A percentile compares a stretch with the other conserved stretches of the same genome.
Conservation (phyloP, 208 protist species). For the Vickermania spadyakhi region DNA sequence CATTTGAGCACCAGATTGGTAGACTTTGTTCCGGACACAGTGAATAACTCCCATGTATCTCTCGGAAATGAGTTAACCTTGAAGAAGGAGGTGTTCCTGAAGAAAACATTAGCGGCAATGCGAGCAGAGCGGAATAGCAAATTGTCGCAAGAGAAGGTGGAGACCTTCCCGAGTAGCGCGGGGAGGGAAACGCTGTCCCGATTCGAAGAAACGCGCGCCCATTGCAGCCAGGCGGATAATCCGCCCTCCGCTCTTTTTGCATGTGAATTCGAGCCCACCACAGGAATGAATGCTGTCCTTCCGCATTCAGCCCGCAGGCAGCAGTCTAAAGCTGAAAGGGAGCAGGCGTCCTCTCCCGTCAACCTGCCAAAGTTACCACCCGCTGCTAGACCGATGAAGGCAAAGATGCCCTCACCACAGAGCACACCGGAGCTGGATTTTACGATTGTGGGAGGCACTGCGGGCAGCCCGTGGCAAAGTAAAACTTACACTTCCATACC, state of each 20-base stretch:
- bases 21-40: background rate
- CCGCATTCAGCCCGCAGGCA: too few relatives aligned
- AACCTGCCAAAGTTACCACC: too few relatives aligned
- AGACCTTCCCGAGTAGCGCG: background rate
- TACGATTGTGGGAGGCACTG: background rate
- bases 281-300: too few relatives aligned
- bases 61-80: background rate
- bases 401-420: too few relatives aligned
- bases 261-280: background rate
- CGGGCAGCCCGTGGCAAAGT: background rate
- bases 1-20: background rate
- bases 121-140: background rate
- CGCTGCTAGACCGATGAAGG: too few relatives aligned
- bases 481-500: background rate
- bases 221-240: background rate
- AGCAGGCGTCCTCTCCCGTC: too few relatives aligned
- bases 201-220: background rate
- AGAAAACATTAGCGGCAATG: background rate
- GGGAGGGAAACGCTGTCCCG: background rate
- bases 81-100: background rate
- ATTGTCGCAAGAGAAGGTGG: background rate
- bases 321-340: too few relatives aligned
- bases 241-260: background rate
- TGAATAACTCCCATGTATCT: background rate
- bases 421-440: background rate